These are phyloP conservation scores for Mucor lusitanicus DNA, from an alignment of 371 early-diverging fungal species.

Conservation along the genomic window DNA sequence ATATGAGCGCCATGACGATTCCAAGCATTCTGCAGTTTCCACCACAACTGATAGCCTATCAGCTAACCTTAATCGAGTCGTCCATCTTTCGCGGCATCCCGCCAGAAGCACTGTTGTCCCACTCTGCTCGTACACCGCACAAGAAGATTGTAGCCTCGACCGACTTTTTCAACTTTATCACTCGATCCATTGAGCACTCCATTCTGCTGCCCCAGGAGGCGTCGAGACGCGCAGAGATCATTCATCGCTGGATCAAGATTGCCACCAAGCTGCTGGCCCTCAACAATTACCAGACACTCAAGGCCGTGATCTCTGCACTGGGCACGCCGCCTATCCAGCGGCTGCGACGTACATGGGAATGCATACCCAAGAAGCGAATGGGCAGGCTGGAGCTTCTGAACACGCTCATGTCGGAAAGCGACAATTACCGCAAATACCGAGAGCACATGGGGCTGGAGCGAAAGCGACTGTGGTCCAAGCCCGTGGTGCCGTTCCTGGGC, in stretches of 20 bases:
- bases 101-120: conserved; percentile 55
- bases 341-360: conserved; percentile 70
- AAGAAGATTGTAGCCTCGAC: conserved; percentile 65
- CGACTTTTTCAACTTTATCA: conserved; percentile 79
- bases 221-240: conserved; percentile 55
- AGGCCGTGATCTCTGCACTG: conserved; percentile 67
- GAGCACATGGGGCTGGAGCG: conserved; percentile 39
- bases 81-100: conserved; percentile 63
- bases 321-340: conserved; percentile 71
- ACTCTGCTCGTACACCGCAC: conserved; percentile 66
- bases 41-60: conserved; percentile 67
- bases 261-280: conserved; percentile 57
- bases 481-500: conserved; percentile 74
- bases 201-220: conserved; percentile 60
- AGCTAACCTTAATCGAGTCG: conserved; percentile 70
- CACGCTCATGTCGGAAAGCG: conserved; percentile 63
- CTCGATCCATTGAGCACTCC: conserved; percentile 70
- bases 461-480: conserved; percentile 31
- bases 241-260: conserved; percentile 72
- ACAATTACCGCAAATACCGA: conserved; percentile 68
- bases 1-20: conserved; percentile 53
- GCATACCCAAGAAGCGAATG: conserved; percentile 67
- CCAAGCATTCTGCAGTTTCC: conserved; percentile 61
- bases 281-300: conserved; percentile 70
- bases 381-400: conserved; percentile 48